A percentile compares a stretch with the other conserved stretches of the same genome.
These are phyloP conservation scores for Trichophyton equinum DNA, from an alignment of 2,329 filamentous ascomycete genomes.

Conservation along the genomic window DNA sequence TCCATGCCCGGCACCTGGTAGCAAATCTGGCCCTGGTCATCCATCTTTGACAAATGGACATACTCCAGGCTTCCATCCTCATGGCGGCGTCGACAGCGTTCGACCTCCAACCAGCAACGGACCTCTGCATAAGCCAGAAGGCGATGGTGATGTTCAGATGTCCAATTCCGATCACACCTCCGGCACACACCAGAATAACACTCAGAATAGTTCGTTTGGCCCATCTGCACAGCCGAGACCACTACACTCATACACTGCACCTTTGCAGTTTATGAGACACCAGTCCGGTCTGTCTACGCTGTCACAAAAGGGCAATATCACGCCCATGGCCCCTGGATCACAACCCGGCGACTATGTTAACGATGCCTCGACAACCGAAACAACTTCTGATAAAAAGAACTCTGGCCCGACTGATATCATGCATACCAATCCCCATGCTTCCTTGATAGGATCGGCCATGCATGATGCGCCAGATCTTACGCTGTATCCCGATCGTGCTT, in stretches of 20 bases:
- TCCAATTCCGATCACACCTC: conserved; percentile 36
- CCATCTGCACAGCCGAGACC: conserved; percentile 39
- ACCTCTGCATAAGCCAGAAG: conserved; percentile 23
- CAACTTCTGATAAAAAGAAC: conserved; percentile 70
- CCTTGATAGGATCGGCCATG: conserved; percentile 24
- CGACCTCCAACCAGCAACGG: conserved; percentile 43
- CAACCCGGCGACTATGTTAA: conserved; percentile 57
- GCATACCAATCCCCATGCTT: conserved; percentile 55
- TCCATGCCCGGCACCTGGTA: conserved; percentile 38
- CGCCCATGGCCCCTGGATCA: conserved; percentile 46
- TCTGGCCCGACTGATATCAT: conserved; percentile 60
- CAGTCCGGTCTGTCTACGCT: conserved; percentile 36
- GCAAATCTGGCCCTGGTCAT: conserved; percentile 40
- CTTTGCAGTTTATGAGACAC: conserved; percentile 34
- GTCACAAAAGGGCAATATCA: conserved; percentile 42
- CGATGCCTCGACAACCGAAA: conserved; percentile 78
- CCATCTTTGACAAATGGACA: conserved; percentile 46
- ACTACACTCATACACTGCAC: conserved; percentile 35
- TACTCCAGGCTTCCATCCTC: conserved; percentile 30
- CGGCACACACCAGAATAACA: conserved; percentile 35
- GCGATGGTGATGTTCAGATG: conserved; percentile 51
- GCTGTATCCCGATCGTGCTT: conserved; percentile 37
- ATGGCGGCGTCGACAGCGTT: conserved; percentile 18
- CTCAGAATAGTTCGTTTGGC: conserved; percentile 37
- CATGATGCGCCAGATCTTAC: conserved; percentile 44